Conservation (phyloP, 768 basidiomycete genomes). For the Roridomyces roridus region DNA sequence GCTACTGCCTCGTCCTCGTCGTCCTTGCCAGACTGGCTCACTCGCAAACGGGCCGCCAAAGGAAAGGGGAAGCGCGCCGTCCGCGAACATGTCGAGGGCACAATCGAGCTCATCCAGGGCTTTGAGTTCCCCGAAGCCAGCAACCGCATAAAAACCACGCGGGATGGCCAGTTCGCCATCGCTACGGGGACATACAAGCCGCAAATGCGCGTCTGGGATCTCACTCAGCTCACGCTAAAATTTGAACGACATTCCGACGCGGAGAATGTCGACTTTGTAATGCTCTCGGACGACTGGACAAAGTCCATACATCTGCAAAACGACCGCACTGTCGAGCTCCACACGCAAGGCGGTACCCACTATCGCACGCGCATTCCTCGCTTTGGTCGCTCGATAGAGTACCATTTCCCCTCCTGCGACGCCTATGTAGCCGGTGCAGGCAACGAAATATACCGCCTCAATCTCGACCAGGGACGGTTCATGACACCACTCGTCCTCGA, state of each 20-base stretch:
- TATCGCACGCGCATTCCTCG: conserved; percentile 93
- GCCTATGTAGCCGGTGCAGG: conserved; percentile 86
- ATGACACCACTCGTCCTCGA: conserved; percentile 78
- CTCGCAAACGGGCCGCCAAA: conserved; percentile 66
- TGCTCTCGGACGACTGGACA: conserved; percentile 98
- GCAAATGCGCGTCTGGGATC: conserved; percentile 94
- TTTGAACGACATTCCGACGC: conserved; percentile 96
- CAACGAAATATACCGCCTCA: conserved; percentile 89
- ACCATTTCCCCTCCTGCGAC: conserved; percentile 94
- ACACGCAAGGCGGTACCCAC: conserved; percentile 93
- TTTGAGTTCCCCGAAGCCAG: conserved; percentile 98
- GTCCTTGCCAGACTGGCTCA: conserved; percentile 95
- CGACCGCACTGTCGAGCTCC: conserved; percentile 92
- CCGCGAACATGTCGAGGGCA: conserved; percentile 80
- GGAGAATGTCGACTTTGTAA: conserved; percentile 97
- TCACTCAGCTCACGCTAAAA: conserved; percentile 90
- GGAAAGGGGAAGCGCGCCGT: conserved; percentile 70
- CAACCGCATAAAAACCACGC: conserved; percentile 87
- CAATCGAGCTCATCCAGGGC: conserved; percentile 91
- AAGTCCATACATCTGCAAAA: conserved; percentile 97
- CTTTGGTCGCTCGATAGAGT: conserved; percentile 90
- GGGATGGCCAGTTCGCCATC: conserved; percentile 90
- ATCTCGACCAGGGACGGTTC: conserved; percentile 94
- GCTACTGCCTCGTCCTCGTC: conserved; percentile 86
- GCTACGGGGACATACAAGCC: conserved; percentile 99